Evolutionary conservation across 2,329 filamentous ascomycete genomes (phyloP), one percentile per base, ranked within the genome.

Genomic region (Ophiostoma angusticollis): DNA sequence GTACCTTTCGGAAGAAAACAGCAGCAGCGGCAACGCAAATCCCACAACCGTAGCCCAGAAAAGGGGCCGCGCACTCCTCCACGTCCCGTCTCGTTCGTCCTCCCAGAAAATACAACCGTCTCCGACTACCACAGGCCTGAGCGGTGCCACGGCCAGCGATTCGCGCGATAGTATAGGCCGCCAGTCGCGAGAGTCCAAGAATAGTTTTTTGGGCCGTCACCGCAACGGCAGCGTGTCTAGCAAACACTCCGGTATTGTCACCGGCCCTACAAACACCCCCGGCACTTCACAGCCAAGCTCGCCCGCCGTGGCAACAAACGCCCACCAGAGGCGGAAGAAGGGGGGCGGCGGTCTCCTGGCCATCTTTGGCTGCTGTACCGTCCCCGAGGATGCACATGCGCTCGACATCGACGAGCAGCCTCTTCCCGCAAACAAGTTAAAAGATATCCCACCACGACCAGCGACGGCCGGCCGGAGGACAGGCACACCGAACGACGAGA

Each of bases 221-320:
- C 67, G 74, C 52, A 80, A 80, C 60, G 74, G 74, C 50, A 84
- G 78, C 59, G 68, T 73, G 45, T 74, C 73, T 49, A 83, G 76
- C 61, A 76, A 74, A 59, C 66, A 69, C 53, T 72, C 70, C 46
- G 67, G 65, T 52, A 63, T 63, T 50, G 68, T 64, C 52, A 70
- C 65, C 48, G 67, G 68, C 46, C 66, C 66, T 39, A 64, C 62
- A 31, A 65, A 62, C 50, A 67, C 66, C 5, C 57, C 64, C 24
- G 63, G 58, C 45, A 62, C 64, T 43, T 67, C 69, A 14, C 66
- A 68, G 51, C 67, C 67, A 29, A 68, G 61, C 52, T 71, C 70
- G 24, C 68, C 70, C 16, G 58, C 61, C 22, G 61, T 57, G 8
- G 60, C 62, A 37, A 64, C 63, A 38, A 41, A 35, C 35, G 57